Percentiles rank a stretch among this genome's conserved stretches.
phyloP scores from a whole-genome alignment of 2,329 filamentous ascomycete species.

The Colletotrichum liriopes region DNA sequence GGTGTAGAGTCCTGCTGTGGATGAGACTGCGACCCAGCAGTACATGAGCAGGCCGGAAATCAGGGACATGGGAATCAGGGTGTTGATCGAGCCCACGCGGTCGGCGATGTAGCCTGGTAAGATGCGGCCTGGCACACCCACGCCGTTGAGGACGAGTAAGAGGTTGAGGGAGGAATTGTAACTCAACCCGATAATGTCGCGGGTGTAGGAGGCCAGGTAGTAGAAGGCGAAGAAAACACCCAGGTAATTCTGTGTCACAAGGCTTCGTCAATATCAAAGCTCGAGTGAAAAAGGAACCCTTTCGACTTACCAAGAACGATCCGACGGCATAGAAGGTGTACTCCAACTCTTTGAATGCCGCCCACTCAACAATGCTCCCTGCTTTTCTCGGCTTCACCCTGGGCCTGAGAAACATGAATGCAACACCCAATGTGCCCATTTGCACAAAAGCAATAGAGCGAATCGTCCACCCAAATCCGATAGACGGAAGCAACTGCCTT shows the following conservation, averaged over 20 bases:
- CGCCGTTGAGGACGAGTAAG: conserved; percentile 76
- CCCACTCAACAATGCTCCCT: conserved; percentile 60
- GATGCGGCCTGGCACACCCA: conserved; percentile 71
- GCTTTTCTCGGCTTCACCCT: conserved; percentile 59
- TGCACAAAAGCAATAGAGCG: conserved; percentile 74
- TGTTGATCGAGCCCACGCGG: conserved; percentile 71
- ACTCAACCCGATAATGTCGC: conserved; percentile 58
- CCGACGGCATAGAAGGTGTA: conserved; percentile 60
- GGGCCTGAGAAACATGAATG: conserved; percentile 58
- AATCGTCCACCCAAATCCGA: conserved; percentile 74
- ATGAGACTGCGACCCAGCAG: conserved; percentile 72
- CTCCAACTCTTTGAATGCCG: conserved; percentile 62
- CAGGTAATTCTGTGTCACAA: conserved; percentile 58
- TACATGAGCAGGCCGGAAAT: conserved; percentile 62
- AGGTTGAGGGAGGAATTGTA: conserved; percentile 71
- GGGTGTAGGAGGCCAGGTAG: conserved; percentile 69
- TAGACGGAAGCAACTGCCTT: conserved; percentile 66
- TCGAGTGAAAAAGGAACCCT: background rate
- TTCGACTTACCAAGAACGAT: conserved; percentile 47
- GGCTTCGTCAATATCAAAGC: conserved; percentile 17
- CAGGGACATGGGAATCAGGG: conserved; percentile 67
- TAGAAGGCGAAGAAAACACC: conserved; percentile 73
- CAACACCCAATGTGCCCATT: conserved; percentile 58
- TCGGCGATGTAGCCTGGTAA: conserved; percentile 74
- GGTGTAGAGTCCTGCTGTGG: conserved; percentile 68